A percentile compares a stretch with the other conserved stretches of the same genome.
Conservation (phyloP, 768 basidiomycete species). For the Tricholoma saponaceum region DNA sequence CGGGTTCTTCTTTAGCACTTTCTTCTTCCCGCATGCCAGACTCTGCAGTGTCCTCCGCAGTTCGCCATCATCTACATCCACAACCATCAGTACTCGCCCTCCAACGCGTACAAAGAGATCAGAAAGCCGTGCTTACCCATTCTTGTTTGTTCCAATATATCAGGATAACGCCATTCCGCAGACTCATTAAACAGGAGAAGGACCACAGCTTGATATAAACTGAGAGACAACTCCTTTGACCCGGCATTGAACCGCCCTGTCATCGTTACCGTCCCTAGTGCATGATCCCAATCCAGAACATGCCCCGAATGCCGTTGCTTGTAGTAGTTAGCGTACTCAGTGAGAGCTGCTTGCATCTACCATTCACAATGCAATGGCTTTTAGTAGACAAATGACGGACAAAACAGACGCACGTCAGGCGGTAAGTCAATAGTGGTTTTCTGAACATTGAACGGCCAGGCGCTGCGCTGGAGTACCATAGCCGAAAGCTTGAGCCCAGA, state of each 20-base stretch:
- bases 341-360: conserved; percentile 74
- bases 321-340: conserved; percentile 67
- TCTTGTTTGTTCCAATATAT: conserved; percentile 62
- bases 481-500: conserved; percentile 54
- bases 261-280: conserved; percentile 79
- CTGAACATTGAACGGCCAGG: conserved; percentile 76
- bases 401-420: conserved; percentile 34
- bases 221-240: conserved; percentile 85
- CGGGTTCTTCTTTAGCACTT: conserved; percentile 77
- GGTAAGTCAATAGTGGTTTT: conserved; percentile 52
- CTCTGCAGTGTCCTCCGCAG: conserved; percentile 33
- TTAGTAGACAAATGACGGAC: conserved; percentile 5
- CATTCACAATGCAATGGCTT: conserved; percentile 4
- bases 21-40: background rate
- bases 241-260: conserved; percentile 63
- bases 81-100: background rate
- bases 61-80: conserved; percentile 57
- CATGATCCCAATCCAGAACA: conserved; percentile 81
- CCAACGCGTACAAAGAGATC: background rate
- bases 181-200: conserved; percentile 82
- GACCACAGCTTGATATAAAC: conserved; percentile 86
- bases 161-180: conserved; percentile 53
- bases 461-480: conserved; percentile 83
- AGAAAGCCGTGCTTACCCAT: conserved; percentile 54
- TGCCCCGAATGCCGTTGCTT: conserved; percentile 72